Evolutionary conservation across 345 rosid species (phyloP).

Genomic region (Populus nigra): DNA sequence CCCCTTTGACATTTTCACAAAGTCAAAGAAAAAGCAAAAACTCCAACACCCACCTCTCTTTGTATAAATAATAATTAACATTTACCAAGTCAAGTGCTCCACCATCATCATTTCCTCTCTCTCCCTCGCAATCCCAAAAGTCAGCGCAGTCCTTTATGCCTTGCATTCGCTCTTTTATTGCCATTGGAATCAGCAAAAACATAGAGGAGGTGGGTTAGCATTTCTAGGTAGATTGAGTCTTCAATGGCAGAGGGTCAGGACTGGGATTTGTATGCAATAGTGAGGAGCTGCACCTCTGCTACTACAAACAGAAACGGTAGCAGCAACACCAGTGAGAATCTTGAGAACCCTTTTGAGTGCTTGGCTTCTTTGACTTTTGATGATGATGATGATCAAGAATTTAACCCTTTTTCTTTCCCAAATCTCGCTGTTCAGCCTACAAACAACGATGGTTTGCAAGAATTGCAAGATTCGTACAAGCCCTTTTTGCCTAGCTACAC

Average conservation of each 20-base stretch:
- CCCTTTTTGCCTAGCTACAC: constrained; percentile 41
- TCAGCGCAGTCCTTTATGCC: constrained; percentile 71
- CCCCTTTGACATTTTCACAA: constrained; percentile 49
- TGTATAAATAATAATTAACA: constrained; percentile 52
- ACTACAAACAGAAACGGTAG: background rate
- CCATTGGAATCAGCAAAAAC: constrained; percentile 6
- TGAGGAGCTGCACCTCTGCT: constrained; percentile 55
- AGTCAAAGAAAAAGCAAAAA: constrained; percentile 59
- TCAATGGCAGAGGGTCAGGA: constrained; percentile 43
- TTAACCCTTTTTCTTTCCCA: constrained; percentile 31
- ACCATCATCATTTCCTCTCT: constrained; percentile 27
- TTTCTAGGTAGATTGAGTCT: constrained; percentile 24
- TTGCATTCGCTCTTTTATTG: constrained; percentile 31
- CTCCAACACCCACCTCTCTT: background rate
- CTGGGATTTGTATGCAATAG: constrained; percentile 86
- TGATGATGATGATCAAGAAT: constrained; percentile 26
- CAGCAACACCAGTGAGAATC: background rate
- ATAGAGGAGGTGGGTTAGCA: constrained; percentile 3
- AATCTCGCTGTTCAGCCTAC: constrained; percentile 13
- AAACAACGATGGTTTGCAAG: constrained; percentile 30
- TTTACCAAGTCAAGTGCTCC: constrained; percentile 46
- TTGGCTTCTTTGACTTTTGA: constrained; percentile 39
- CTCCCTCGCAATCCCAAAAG: constrained; percentile 34
- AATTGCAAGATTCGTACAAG: constrained; percentile 53
- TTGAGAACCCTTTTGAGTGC: constrained; percentile 32